Conservation (phyloP, 1,284 basidiomycete species). For the Rhodotorula sp. region DNA sequence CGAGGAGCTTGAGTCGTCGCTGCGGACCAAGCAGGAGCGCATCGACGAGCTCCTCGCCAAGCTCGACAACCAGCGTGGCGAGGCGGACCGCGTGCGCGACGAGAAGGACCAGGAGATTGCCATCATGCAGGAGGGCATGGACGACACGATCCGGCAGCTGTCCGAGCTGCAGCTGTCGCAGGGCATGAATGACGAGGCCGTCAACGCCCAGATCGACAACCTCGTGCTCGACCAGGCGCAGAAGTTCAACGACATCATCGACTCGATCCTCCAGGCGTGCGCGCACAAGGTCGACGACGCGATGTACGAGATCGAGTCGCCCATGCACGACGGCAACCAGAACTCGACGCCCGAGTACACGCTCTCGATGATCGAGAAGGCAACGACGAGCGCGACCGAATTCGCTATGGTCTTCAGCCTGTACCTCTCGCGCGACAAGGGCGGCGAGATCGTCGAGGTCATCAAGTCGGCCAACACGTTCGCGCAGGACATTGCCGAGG, state of each 20-base stretch:
- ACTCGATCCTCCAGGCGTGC: constrained; percentile 95
- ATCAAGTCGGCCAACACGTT: constrained; percentile 98
- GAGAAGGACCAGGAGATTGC: constrained; percentile 97
- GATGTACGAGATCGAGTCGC: constrained; percentile 95
- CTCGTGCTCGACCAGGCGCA: constrained; percentile 96
- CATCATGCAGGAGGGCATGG: constrained; percentile 96
- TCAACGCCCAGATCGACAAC: constrained; percentile 93
- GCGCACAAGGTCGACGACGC: constrained; percentile 96
- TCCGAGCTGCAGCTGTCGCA: constrained; percentile 84
- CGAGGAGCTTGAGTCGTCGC: constrained; percentile 88
- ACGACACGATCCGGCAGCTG: constrained; percentile 85
- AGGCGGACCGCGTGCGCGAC: constrained; percentile 78
- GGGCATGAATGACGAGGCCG: constrained; percentile 81
- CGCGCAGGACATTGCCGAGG: constrained; percentile 88
- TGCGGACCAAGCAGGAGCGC: constrained; percentile 89
- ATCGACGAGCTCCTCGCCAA: constrained; percentile 86
- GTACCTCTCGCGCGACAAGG: constrained; percentile 81
- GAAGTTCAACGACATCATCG: constrained; percentile 97
- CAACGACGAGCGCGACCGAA: constrained; percentile 87
- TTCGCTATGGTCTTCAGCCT: constrained; percentile 94
- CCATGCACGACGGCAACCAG: constrained; percentile 87
- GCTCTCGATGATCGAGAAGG: constrained; percentile 97
- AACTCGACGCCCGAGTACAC: constrained; percentile 98
- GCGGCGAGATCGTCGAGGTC: constrained; percentile 94
- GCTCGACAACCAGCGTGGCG: constrained; percentile 70